Percentiles rank a stretch among this genome's conserved stretches.
These are phyloP conservation scores for Kwoniella botswanensis DNA, from an alignment of 768 basidiomycete genomes.

Conservation along the genomic window DNA sequence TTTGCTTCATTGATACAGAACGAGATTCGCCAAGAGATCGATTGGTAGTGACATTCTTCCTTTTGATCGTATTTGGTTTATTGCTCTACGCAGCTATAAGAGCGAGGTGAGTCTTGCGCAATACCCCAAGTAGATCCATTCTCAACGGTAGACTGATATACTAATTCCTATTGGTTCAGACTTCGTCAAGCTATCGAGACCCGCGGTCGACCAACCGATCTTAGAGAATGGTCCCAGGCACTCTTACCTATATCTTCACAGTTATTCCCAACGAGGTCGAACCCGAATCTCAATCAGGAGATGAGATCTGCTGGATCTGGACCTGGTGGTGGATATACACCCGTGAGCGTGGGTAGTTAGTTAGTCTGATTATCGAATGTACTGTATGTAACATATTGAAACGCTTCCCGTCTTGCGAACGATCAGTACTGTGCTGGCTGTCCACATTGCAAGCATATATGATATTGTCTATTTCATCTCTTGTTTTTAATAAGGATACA, in stretches of 20 bases:
- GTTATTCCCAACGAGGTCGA: slow-evolving; percentile 12
- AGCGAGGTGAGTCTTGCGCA: slow-evolving; percentile 33
- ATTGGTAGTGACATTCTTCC: slow-evolving; percentile 86
- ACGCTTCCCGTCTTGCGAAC: not conserved
- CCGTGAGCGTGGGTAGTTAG: slow-evolving; percentile 22
- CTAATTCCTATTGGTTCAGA: slow-evolving; percentile 19
- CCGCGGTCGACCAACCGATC: slow-evolving; percentile 54
- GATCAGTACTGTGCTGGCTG: too few species aligned
- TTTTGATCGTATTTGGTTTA: slow-evolving; percentile 83
- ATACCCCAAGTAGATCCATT: not conserved
- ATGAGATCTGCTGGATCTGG: not conserved
- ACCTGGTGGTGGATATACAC: not conserved
- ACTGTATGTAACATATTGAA: not conserved
- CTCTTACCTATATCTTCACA: slow-evolving; percentile 15
- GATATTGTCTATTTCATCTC: too few species aligned
- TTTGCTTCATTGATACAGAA: slow-evolving; percentile 62
- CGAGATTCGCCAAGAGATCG: slow-evolving; percentile 95
- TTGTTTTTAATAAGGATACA: too few species aligned
- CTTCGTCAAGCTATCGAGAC: slow-evolving; percentile 52
- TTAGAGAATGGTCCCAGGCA: slow-evolving; percentile 54
- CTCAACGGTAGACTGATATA: not conserved
- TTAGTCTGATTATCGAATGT: not conserved
- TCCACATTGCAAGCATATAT: too few species aligned
- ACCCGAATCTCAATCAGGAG: not conserved
- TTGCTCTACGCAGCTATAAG: slow-evolving; percentile 78